Evolutionary conservation across 1,284 basidiomycete genomes (phyloP).

Genomic region (Puccinia polysora): DNA sequence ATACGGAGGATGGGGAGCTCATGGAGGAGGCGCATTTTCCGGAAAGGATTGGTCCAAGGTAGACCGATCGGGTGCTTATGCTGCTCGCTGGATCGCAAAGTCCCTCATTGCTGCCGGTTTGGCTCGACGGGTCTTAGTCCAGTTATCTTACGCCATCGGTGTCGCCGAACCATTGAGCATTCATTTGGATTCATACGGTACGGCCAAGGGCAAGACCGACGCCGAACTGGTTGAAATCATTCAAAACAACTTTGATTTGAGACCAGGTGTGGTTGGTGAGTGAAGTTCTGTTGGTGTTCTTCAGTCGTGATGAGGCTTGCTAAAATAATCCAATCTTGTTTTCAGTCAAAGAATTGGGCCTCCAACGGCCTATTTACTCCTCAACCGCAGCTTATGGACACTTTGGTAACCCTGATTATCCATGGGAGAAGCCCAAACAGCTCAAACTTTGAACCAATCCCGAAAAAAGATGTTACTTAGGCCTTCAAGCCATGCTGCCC

Average conservation of each 20-base stretch:
- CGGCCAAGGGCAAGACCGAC: constrained; percentile 76
- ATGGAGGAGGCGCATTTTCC: constrained; percentile 99
- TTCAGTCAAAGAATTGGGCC: constrained; percentile 75
- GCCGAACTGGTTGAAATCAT: constrained; percentile 89
- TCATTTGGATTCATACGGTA: constrained; percentile 96
- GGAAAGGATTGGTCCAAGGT: constrained; percentile 89
- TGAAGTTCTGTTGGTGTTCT: constrained; percentile 84
- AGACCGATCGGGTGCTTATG: constrained; percentile 97
- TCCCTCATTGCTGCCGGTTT: constrained; percentile 88
- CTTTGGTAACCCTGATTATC: constrained; percentile 70
- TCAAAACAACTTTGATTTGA: constrained; percentile 73
- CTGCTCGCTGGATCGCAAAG: constrained; percentile 97
- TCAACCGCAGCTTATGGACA: constrained; percentile 89
- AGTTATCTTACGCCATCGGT: constrained; percentile 99
- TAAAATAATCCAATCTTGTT: neutral
- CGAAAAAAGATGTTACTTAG: no score
- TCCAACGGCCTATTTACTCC: constrained; percentile 91
- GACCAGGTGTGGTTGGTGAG: constrained; percentile 45
- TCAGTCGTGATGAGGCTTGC: constrained; percentile 49
- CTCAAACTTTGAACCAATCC: constrained; percentile 76
- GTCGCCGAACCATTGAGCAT: constrained; percentile 97
- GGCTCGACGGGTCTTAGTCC: constrained; percentile 85
- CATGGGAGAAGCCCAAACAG: constrained; percentile 96
- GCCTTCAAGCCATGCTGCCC: no score
- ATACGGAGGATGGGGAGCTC: constrained; percentile 98